Evolutionary conservation across 169 alveolate genomes (phyloP).

Genomic region (Cyclospora cayetanensis): DNA sequence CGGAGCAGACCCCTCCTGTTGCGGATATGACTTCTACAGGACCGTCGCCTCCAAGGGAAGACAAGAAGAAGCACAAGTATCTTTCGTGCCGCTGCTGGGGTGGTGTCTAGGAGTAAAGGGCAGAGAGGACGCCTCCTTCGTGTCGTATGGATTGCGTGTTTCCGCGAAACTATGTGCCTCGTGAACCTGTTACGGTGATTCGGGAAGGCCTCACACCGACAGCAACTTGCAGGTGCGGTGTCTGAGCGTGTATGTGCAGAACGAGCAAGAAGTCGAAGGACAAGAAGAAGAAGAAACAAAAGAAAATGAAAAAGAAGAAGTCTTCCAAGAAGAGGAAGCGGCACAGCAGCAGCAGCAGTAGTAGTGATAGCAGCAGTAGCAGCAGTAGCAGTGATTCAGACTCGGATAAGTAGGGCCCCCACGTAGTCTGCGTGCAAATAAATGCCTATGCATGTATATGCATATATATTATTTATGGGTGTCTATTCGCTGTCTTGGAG

Average conservation of each 20-base stretch:
- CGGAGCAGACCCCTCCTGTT: not conserved
- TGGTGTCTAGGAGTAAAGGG: too few relatives aligned
- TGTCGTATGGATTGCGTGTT: too few relatives aligned
- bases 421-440: too few relatives aligned
- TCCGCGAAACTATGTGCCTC: too few relatives aligned
- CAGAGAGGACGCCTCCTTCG: too few relatives aligned
- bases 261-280: constrained; percentile 43
- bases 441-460: too few relatives aligned
- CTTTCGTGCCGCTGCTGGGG: too few relatives aligned
- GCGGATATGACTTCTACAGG: not conserved
- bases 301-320: not conserved
- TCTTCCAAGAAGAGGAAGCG: not conserved
- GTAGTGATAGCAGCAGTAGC: constrained; percentile 34
- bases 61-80: constrained; percentile 15
- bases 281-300: not conserved
- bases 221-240: too few relatives aligned
- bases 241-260: not conserved
- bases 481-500: too few relatives aligned
- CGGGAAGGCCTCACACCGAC: too few relatives aligned
- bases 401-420: not conserved
- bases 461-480: too few relatives aligned
- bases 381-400: constrained; percentile 49
- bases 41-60: not conserved
- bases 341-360: constrained; percentile 62
- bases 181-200: too few relatives aligned